Conservation (phyloP, 148 eudicot genomes). For the Limonium bicolor region DNA sequence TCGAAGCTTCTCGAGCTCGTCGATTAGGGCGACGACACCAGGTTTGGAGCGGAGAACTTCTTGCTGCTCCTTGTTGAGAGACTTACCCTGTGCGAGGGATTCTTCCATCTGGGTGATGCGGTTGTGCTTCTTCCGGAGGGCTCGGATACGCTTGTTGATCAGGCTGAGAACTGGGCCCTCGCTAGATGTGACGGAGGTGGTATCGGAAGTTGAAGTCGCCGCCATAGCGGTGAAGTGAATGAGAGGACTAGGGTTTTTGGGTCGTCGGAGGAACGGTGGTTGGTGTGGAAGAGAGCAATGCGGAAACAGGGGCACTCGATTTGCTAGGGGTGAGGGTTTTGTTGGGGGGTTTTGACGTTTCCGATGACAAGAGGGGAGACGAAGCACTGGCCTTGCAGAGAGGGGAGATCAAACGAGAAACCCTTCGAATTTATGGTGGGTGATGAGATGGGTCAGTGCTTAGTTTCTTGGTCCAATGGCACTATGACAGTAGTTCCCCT, state of each 20-base stretch:
- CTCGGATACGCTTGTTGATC: constrained; percentile 69
- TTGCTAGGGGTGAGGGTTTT: constrained; percentile 10
- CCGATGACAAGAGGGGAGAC: too few relatives aligned
- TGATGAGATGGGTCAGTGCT: too few relatives aligned
- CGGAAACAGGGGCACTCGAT: too few relatives aligned
- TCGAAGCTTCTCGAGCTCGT: constrained; percentile 76
- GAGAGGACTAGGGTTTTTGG: neutral
- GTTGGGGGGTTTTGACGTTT: constrained; percentile 8
- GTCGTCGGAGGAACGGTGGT: neutral
- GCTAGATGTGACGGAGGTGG: constrained; percentile 1
- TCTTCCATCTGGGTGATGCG: constrained; percentile 68
- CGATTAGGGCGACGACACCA: constrained; percentile 33
- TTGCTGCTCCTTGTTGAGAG: constrained; percentile 61
- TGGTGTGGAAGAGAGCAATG: neutral
- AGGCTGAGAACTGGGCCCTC: constrained; percentile 76
- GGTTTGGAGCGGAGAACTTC: constrained; percentile 54
- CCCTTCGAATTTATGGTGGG: too few relatives aligned
- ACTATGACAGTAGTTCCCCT: too few relatives aligned
- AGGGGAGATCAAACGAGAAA: too few relatives aligned
- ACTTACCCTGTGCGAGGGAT: constrained; percentile 40
- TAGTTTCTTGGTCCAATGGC: too few relatives aligned
- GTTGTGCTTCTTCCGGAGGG: constrained; percentile 58
- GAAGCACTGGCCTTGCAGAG: too few relatives aligned
- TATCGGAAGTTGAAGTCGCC: constrained; percentile 4
- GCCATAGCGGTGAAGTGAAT: constrained; percentile 1